These are phyloP conservation scores for Populus alba DNA, from an alignment of 345 rosid genomes.

Conservation along the genomic window DNA sequence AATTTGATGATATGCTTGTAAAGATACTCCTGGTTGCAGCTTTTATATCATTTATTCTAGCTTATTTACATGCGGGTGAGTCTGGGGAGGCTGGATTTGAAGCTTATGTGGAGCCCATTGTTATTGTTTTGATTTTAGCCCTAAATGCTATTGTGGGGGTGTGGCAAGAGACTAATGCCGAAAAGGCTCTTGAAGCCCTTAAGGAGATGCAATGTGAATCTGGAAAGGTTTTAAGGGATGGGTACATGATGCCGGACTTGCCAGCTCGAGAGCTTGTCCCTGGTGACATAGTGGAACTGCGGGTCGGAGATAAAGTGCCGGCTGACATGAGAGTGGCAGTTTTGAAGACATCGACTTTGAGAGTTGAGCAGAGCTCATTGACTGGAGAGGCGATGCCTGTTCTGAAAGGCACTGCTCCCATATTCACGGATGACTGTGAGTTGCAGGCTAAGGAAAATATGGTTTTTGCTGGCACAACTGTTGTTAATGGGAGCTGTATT, in stretches of 20 bases:
- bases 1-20: slow-evolving; percentile 84
- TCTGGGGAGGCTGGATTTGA: slow-evolving; percentile 53
- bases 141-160: slow-evolving; percentile 87
- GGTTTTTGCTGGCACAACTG: slow-evolving; percentile 83
- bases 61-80: slow-evolving; percentile 59
- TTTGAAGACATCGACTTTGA: slow-evolving; percentile 71
- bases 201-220: slow-evolving; percentile 92
- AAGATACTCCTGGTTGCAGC: slow-evolving; percentile 90
- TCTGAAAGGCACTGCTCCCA: slow-evolving; percentile 53
- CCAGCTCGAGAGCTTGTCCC: slow-evolving; percentile 93
- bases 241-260: slow-evolving; percentile 50
- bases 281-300: slow-evolving; percentile 77
- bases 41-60: slow-evolving; percentile 72
- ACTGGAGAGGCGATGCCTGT: slow-evolving; percentile 97
- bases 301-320: slow-evolving; percentile 85
- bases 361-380: slow-evolving; percentile 87
- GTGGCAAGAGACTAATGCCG: slow-evolving; percentile 96
- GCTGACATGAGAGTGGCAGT: slow-evolving; percentile 79
- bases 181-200: slow-evolving; percentile 88
- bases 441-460: slow-evolving; percentile 84
- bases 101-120: slow-evolving; percentile 85
- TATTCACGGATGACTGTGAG: slow-evolving; percentile 61
- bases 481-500: slow-evolving; percentile 76
- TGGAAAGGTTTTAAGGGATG: slow-evolving; percentile 71
- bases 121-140: slow-evolving; percentile 68